phyloP scores from a whole-genome alignment of 2,329 filamentous ascomycete species.

The Mycosphaerella arachidis region DNA sequence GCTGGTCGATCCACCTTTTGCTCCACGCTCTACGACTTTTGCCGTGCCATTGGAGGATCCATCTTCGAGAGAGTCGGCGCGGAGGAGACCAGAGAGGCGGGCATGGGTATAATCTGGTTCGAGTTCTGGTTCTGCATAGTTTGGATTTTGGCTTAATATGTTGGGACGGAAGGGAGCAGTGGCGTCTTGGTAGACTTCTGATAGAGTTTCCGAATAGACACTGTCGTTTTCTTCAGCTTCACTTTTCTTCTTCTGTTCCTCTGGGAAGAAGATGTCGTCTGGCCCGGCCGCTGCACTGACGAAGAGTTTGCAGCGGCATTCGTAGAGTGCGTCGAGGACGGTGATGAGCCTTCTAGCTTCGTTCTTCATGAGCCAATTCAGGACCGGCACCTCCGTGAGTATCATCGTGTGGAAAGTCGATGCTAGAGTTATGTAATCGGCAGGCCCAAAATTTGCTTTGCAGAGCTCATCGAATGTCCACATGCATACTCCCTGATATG shows the following conservation, averaged over 20 bases:
- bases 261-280: constrained; percentile 74
- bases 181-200: constrained; percentile 74
- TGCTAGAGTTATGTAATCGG: constrained; percentile 77
- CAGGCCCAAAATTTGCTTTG: constrained; percentile 62
- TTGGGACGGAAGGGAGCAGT: constrained; percentile 76
- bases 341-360: constrained; percentile 68
- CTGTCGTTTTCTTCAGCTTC: constrained; percentile 42
- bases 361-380: constrained; percentile 68
- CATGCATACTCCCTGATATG: constrained; percentile 54
- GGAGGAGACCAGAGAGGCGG: constrained; percentile 35
- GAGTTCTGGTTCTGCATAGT: constrained; percentile 31
- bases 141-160: constrained; percentile 57
- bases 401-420: constrained; percentile 76
- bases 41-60: constrained; percentile 36
- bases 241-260: constrained; percentile 33
- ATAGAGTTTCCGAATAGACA: constrained; percentile 60
- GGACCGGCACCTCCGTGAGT: constrained; percentile 63
- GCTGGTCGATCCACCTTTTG: constrained; percentile 16
- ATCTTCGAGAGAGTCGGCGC: constrained; percentile 46
- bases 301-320: constrained; percentile 72
- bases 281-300: constrained; percentile 64
- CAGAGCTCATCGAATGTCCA: constrained; percentile 69
- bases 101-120: constrained; percentile 37
- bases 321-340: constrained; percentile 73
- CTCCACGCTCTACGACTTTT: constrained; percentile 14